Conservation (phyloP, 2,329 filamentous ascomycete species). For the Ascochyta fabae region DNA sequence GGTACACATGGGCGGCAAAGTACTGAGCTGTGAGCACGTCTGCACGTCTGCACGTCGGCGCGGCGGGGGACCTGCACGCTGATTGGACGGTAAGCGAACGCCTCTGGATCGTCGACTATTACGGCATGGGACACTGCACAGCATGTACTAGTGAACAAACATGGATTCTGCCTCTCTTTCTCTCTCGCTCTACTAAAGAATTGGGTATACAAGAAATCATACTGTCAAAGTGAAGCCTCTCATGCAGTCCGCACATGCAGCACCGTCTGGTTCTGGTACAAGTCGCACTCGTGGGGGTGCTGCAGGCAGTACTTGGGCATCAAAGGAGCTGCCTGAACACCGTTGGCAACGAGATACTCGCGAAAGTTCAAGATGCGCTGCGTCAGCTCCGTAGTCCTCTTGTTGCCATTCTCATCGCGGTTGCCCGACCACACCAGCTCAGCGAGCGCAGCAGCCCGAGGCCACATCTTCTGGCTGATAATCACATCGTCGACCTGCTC, state of each 20-base stretch:
- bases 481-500: constrained; percentile 63
- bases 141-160: background rate
- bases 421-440: constrained; percentile 65
- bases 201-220: background rate
- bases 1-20: constrained; percentile 17
- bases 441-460: constrained; percentile 62
- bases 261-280: constrained; percentile 59
- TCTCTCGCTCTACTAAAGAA: background rate
- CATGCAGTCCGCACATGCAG: constrained; percentile 9
- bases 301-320: constrained; percentile 65
- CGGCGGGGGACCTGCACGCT: background rate
- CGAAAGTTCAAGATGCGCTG: constrained; percentile 66
- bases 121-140: background rate
- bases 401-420: constrained; percentile 55
- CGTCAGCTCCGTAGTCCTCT: constrained; percentile 61
- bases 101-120: background rate
- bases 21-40: constrained; percentile 14
- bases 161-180: background rate
- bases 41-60: background rate
- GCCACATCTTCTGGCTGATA: constrained; percentile 61
- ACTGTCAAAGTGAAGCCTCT: background rate
- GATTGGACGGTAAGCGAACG: constrained; percentile 11
- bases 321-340: constrained; percentile 58
- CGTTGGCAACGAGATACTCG: constrained; percentile 64
- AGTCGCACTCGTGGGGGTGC: constrained; percentile 64